Percentiles rank a stretch among this genome's conserved stretches.
Conservation (phyloP, 106 monocot genomes). For the Iris macrosiphon region DNA sequence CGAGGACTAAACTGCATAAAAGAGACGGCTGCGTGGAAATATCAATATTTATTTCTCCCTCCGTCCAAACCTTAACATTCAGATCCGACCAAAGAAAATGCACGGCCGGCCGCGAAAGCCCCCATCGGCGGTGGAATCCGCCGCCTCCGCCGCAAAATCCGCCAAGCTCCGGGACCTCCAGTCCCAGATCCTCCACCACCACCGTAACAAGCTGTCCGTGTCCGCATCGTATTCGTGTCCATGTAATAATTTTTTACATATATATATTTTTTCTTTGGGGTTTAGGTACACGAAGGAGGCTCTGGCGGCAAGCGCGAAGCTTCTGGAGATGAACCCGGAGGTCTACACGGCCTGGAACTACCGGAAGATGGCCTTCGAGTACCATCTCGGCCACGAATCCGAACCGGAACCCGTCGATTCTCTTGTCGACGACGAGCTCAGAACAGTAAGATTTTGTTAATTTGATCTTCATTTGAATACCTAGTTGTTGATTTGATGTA, state of each 20-base stretch:
- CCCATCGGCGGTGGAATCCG: constrained; percentile 41
- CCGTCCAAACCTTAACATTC: not conserved
- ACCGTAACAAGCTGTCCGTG: constrained; percentile 57
- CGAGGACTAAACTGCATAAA: too few species aligned
- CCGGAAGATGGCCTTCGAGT: constrained; percentile 63
- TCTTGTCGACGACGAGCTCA: constrained; percentile 68
- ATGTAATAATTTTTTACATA: not conserved
- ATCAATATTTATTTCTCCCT: too few species aligned
- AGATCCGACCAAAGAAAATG: constrained; percentile 18
- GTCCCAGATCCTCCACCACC: constrained; percentile 64
- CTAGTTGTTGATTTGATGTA: constrained; percentile 2
- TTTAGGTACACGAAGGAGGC: constrained; percentile 81
- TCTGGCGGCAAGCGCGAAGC: constrained; percentile 43
- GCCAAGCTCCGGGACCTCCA: constrained; percentile 70
- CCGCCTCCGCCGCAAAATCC: constrained; percentile 53
- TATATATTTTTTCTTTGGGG: not conserved
- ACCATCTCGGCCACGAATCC: constrained; percentile 18
- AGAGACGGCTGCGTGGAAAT: too few species aligned
- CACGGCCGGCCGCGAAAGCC: constrained; percentile 78
- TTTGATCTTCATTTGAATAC: not conserved
- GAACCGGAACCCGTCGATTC: constrained; percentile 38
- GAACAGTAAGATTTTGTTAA: constrained; percentile 34
- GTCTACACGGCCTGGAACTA: constrained; percentile 90
- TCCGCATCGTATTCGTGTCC: not conserved
- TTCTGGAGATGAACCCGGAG: constrained; percentile 89